A percentile compares a stretch with the other conserved stretches of the same genome.
Evolutionary conservation across 192 early-diverging fungal genomes (phyloP).

Genomic region (Coemansia sp.): DNA sequence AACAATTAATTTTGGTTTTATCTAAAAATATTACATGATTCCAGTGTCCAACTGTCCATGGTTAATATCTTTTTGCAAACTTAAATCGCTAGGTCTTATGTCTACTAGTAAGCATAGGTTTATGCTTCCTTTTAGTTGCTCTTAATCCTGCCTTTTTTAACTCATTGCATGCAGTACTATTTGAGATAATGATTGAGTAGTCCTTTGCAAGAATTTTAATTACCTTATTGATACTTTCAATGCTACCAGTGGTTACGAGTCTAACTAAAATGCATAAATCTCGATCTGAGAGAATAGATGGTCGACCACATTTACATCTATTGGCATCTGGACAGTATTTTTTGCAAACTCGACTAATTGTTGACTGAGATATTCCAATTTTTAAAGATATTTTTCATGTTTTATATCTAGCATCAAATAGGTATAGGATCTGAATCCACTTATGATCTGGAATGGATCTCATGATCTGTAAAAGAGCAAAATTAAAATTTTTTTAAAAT

Average conservation of each 20-base stretch:
- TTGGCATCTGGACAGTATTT: neutral
- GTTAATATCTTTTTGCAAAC: constrained; percentile 18
- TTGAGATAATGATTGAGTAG: neutral
- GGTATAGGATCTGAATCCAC: neutral
- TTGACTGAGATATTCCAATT: neutral
- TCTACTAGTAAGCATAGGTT: neutral
- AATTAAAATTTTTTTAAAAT: no score
- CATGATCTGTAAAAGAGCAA: neutral
- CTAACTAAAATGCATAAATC: neutral
- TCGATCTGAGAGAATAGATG: neutral
- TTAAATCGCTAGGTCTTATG: neutral
- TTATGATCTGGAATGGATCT: neutral
- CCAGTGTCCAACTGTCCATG: constrained; percentile 42
- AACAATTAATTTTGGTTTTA: constrained; percentile 42
- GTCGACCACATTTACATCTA: neutral
- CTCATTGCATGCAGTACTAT: neutral
- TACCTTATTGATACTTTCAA: neutral
- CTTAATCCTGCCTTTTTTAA: neutral
- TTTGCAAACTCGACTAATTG: neutral
- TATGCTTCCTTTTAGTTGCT: neutral
- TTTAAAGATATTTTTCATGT: neutral
- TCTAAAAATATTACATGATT: constrained; percentile 39
- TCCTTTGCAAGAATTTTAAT: neutral
- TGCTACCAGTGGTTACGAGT: neutral
- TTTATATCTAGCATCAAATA: neutral